phyloP scores from a whole-genome alignment of 768 basidiomycete species.

The Hygrophoropsis aurantiaca region DNA sequence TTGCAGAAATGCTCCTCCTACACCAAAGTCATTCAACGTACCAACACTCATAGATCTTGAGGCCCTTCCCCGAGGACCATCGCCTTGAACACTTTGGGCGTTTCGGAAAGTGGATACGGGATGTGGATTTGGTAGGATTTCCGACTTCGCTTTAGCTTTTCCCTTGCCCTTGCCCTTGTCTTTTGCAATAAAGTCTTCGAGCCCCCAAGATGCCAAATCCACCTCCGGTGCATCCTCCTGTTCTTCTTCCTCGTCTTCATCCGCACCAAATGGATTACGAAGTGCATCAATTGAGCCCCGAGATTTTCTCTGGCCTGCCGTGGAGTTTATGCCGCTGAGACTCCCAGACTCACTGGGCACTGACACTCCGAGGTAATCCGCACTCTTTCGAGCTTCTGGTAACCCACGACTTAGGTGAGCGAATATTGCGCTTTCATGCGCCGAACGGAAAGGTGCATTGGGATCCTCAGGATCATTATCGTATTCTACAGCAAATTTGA shows the following conservation, averaged over 20 bases:
- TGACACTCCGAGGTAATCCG: constrained; percentile 66
- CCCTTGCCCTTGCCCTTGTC: constrained; percentile 52
- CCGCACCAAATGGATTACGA: constrained; percentile 73
- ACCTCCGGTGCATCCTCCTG: constrained; percentile 63
- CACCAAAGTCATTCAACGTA: constrained; percentile 52
- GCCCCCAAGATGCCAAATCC: constrained; percentile 82
- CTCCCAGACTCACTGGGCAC: constrained; percentile 62
- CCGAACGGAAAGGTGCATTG: constrained; percentile 56
- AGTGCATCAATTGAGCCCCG: constrained; percentile 61
- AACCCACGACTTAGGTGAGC: constrained; percentile 67
- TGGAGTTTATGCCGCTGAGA: constrained; percentile 46
- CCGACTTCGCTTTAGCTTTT: constrained; percentile 39
- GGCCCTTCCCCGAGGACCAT: constrained; percentile 39
- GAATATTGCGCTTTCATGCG: constrained; percentile 85
- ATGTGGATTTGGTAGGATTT: constrained; percentile 45
- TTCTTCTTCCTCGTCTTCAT: constrained; percentile 55
- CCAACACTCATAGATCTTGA: constrained; percentile 70
- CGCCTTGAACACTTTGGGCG: constrained; percentile 44
- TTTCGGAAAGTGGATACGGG: constrained; percentile 39
- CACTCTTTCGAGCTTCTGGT: constrained; percentile 50
- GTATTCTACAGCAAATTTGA: constrained; percentile 57
- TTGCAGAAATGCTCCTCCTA: constrained; percentile 47
- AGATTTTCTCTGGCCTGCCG: constrained; percentile 47
- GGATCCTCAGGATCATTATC: constrained; percentile 83
- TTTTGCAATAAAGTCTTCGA: constrained; percentile 74